Base-by-base conservation (phyloP, 768 basidiomycete species). In the Scleroderma bovista region DNA sequence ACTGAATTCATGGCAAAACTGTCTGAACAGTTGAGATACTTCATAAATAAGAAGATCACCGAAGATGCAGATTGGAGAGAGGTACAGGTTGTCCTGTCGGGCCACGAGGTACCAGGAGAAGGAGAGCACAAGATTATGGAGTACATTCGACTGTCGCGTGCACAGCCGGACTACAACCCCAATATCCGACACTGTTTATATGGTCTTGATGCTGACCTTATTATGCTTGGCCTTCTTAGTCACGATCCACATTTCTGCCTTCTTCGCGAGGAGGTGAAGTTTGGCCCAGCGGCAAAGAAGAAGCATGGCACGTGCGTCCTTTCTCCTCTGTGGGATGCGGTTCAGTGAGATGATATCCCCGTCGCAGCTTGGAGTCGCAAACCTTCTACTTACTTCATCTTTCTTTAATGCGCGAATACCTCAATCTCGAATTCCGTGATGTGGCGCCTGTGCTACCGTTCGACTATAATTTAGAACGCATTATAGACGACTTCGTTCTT, bases 121-220 rank as follows among this genome's bases (percentile, higher is more conserved):
- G 96, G 96, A 52, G 96, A 99, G 65, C 96, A 99, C 80, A 99
- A 99, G 76, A 94, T 99, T 58, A 97, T 98, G 89, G 96, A 97
- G 66, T 99, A 94, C 69, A 98, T 99, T 65, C 86, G 96, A 34
- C 71, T 93, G 53, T 85, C 88, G 46, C 88, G 94, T 58, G 94
- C 96, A 26, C 96, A 98, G 67, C 90, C 88, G 8, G 86, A 91
- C 65, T 94, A 98, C 73, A 88, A 96, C 69, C 91, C 95, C 3
- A 98, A 97, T 68, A 80, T 93, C 48, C 86, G 96, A 57, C 96
- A 99, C 70, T 99, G 96, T 71, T 74, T 99, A 48, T 99, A 99
- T 67, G 96, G 96, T 38, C 84, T 99, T 32, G 96, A 99, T 64
- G 96, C 96, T 29, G 96, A 99, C 72, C 71, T 99, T 56, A 91